A percentile compares a stretch with the other conserved stretches of the same genome.
phyloP scores from a whole-genome alignment of 2,329 filamentous ascomycete species.

The Beauveria rudraprayagi region DNA sequence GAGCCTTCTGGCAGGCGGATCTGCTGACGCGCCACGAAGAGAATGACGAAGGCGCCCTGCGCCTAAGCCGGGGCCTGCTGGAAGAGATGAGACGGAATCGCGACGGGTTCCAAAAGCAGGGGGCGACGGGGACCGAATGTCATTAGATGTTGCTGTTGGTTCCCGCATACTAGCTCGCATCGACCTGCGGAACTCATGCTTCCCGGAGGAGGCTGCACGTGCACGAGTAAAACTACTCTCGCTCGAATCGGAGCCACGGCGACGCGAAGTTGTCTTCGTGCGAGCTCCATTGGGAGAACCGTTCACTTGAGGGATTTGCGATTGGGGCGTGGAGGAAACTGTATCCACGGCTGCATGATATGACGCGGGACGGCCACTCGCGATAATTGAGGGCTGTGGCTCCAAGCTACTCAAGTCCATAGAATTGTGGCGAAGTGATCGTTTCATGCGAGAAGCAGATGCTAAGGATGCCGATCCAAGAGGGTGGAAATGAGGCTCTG shows the following conservation, averaged over 20 bases:
- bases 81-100: conserved; percentile 29
- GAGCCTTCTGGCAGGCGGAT: conserved; percentile 29
- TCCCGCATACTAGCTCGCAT: conserved; percentile 48
- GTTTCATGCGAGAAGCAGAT: not conserved
- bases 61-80: conserved; percentile 20
- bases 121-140: conserved; percentile 63
- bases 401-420: not conserved
- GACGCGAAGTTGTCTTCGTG: conserved; percentile 32
- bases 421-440: conserved; percentile 8
- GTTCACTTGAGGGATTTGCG: conserved; percentile 21
- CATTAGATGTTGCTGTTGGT: conserved; percentile 21
- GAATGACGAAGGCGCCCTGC: conserved; percentile 35
- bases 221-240: conserved; percentile 76
- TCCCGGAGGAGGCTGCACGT: conserved; percentile 37
- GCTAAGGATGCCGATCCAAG: not conserved
- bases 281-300: conserved; percentile 14
- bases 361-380: conserved; percentile 21
- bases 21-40: conserved; percentile 34
- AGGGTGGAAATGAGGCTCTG: not conserved
- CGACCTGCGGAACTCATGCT: conserved; percentile 60
- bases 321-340: conserved; percentile 15
- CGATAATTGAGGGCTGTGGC: conserved; percentile 8
- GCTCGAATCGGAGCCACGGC: conserved; percentile 56
- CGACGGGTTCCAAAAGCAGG: conserved; percentile 46
- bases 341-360: conserved; percentile 20